phyloP scores from a whole-genome alignment of 148 eudicot species.

The Agrostemma githago region DNA sequence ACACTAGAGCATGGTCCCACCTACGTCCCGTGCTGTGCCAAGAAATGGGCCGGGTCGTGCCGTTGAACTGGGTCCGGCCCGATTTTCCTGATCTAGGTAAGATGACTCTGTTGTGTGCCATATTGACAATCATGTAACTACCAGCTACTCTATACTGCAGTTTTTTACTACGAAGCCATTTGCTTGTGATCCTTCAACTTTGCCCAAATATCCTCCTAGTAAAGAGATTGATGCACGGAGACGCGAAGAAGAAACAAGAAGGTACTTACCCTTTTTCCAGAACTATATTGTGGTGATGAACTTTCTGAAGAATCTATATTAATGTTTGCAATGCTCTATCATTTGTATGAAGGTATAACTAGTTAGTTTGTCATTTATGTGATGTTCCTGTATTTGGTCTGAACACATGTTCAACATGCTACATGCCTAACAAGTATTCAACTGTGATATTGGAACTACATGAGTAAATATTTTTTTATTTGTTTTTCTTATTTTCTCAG shows the following conservation, averaged over 20 bases:
- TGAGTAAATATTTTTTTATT: not conserved
- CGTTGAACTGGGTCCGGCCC: too few relatives aligned
- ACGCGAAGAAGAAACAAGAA: conserved; percentile 68
- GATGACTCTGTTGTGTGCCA: not conserved
- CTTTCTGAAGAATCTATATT: not conserved
- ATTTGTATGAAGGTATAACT: not conserved
- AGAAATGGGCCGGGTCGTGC: too few relatives aligned
- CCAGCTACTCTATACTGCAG: conserved; percentile 31
- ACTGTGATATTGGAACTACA: not conserved
- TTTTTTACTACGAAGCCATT: conserved; percentile 61
- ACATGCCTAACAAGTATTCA: not conserved
- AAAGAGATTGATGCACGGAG: conserved; percentile 88
- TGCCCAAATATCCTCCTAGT: conserved; percentile 93
- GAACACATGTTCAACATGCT: not conserved
- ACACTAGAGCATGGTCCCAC: too few relatives aligned
- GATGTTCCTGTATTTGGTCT: not conserved
- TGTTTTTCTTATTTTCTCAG: too few relatives aligned
- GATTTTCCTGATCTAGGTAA: too few relatives aligned
- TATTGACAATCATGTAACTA: not conserved
- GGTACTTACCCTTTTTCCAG: conserved; percentile 33
- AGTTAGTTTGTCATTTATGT: not conserved
- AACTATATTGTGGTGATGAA: not conserved
- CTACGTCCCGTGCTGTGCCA: too few relatives aligned
- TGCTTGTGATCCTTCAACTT: conserved; percentile 76
- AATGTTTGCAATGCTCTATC: not conserved